Evolutionary conservation across 1,284 basidiomycete species (phyloP).

Genomic region (Cutaneotrichosporon mucoides): DNA sequence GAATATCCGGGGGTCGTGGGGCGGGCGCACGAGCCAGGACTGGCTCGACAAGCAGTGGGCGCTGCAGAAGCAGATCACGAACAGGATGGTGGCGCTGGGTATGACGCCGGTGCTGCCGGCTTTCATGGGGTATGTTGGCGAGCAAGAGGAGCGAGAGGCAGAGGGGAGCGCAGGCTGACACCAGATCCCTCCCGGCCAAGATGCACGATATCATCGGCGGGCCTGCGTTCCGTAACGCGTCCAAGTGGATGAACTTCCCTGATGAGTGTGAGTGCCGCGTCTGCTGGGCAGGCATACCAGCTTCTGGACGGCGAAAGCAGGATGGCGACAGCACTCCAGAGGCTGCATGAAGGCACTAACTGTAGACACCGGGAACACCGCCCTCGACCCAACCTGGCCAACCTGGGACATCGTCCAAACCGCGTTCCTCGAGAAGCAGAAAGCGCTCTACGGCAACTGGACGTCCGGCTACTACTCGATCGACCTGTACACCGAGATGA

Average conservation of each 20-base stretch:
- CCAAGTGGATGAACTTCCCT: slow-evolving; percentile 9
- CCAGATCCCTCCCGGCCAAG: slow-evolving; percentile 31
- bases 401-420: slow-evolving; percentile 50
- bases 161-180: slow-evolving; percentile 19
- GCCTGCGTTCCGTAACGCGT: slow-evolving; percentile 42
- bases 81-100: slow-evolving; percentile 52
- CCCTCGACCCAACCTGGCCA: slow-evolving; percentile 52
- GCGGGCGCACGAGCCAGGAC: slow-evolving; percentile 42
- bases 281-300: no score
- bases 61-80: slow-evolving; percentile 49
- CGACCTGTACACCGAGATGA: slow-evolving; percentile 54
- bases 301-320: no score
- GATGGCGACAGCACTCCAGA: no score
- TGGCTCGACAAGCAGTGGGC: slow-evolving; percentile 51
- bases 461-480: slow-evolving; percentile 53
- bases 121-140: slow-evolving; percentile 43
- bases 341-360: no score
- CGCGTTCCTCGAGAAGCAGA: slow-evolving; percentile 52
- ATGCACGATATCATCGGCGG: slow-evolving; percentile 47
- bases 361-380: slow-evolving; percentile 46
- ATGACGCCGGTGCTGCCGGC: slow-evolving; percentile 53
- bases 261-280: neutral
- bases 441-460: slow-evolving; percentile 48
- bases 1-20: slow-evolving; percentile 53
- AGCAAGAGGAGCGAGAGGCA: no score